Conservation (phyloP, 805 yeast species). For the Candida alai region DNA sequence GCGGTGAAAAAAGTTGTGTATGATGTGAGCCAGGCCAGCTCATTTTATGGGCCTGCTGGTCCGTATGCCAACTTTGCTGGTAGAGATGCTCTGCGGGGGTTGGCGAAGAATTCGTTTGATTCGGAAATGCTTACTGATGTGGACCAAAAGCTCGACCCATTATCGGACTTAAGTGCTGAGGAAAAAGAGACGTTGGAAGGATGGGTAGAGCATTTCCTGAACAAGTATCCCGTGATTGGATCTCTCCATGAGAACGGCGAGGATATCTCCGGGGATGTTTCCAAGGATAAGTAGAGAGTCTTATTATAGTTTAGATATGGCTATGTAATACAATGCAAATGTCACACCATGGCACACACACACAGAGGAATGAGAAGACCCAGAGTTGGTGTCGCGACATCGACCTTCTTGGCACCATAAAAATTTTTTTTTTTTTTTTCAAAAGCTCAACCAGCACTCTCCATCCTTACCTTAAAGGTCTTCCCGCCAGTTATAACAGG, state of each 20-base stretch:
- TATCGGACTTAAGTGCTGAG: slow-evolving; percentile 53
- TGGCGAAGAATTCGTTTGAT: slow-evolving; percentile 87
- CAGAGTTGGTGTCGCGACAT: not conserved
- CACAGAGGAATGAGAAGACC: not conserved
- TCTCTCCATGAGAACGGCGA: slow-evolving; percentile 34
- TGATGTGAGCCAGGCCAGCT: slow-evolving; percentile 76
- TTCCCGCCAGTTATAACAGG: no score
- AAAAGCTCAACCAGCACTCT: no score
- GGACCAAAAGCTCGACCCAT: slow-evolving; percentile 73
- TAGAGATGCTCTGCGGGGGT: slow-evolving; percentile 89
- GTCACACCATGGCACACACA: not conserved
- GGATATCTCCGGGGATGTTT: not conserved
- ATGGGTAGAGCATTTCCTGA: slow-evolving; percentile 81
- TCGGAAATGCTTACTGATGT: slow-evolving; percentile 56
- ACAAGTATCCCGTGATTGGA: slow-evolving; percentile 82
- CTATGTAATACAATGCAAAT: no score
- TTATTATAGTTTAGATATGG: no score
- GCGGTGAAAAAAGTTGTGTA: slow-evolving; percentile 84
- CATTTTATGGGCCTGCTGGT: slow-evolving; percentile 93
- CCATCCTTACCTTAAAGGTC: no score
- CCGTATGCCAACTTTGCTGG: slow-evolving; percentile 95
- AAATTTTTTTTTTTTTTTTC: no score
- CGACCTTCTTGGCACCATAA: no score
- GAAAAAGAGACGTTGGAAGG: slow-evolving; percentile 70
- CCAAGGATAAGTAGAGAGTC: not conserved